Base-by-base conservation (phyloP, 2,329 filamentous ascomycete species). In the Trichoderma arundinaceum region DNA sequence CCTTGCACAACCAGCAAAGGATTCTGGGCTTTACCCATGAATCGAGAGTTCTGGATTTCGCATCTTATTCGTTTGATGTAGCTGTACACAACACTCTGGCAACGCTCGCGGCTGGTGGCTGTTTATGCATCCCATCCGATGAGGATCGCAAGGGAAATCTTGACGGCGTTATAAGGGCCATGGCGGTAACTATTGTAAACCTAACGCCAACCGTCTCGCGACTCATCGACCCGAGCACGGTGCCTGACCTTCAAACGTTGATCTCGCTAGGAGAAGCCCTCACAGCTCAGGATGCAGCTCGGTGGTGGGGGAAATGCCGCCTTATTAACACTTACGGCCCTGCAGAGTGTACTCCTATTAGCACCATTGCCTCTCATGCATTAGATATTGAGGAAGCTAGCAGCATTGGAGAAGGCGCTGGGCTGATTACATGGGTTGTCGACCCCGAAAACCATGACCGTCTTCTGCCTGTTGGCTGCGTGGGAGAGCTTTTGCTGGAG, bases 401-500 rank as follows among this genome's bases (percentile, higher is more conserved):
- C 22, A 28, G 22, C 22, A 28, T 28, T 28, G 22, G 22, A 28
- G 22, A 28, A 28, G 22, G 22, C 2, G 22, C 22, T 28, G 22
- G 22, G 22, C 22, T 28, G 4, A 28, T 28, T 28, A 28, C 22
- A 28, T 28, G 22, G 22, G 22, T 28, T 28, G 22, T 28, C 22
- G 22, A 28, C 22, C 22, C 22, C 22, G 22, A 28, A 28, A 28
- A 28, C 22, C 22, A 28, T 28, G 22, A 28, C 22, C 4, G 22
- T 28, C 22, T 28, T 28, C 22, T 28, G 22, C 22, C 22, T 28
- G 22, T 28, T 3, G 22, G 22, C 22, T 28, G 22, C 12, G 41
- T 72, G 6, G 74, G 74, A 3, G 74, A 76, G 56, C 62, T 75
- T 2, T 17, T 74, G 1, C 63, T 76, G 5, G 72, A 75, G 46